Evolutionary conservation across 2,329 filamentous ascomycete species (phyloP).

Genomic region (Ophiocordyceps australis): DNA sequence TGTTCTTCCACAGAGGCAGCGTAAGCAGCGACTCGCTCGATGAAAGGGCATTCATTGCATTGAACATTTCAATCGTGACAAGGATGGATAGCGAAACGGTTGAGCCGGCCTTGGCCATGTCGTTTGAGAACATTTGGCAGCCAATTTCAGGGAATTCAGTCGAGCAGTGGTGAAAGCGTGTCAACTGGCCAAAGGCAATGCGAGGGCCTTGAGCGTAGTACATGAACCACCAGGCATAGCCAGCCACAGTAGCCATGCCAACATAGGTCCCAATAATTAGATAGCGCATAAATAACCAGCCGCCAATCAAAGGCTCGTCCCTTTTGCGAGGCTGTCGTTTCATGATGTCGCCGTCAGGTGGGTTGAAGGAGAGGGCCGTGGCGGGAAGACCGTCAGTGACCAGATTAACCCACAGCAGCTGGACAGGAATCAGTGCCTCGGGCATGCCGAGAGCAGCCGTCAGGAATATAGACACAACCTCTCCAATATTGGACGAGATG

Average conservation of each 20-base stretch:
- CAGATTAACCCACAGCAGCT: conserved; percentile 96
- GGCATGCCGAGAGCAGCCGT: conserved; percentile 95
- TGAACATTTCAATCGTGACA: conserved; percentile 98
- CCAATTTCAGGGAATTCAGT: conserved; percentile 74
- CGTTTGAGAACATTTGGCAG: conserved; percentile 78
- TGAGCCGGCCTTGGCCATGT: conserved; percentile 74
- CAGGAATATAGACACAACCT: conserved; percentile 97
- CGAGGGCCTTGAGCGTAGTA: conserved; percentile 80
- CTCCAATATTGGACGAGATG: conserved; percentile 97
- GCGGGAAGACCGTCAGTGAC: conserved; percentile 95
- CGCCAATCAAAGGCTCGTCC: conserved; percentile 79
- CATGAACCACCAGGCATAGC: conserved; percentile 99
- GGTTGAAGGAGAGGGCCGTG: conserved; percentile 94
- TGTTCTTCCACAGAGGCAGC: conserved; percentile 92
- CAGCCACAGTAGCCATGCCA: conserved; percentile 82
- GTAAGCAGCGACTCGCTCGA: conserved; percentile 89
- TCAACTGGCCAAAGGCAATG: conserved; percentile 76
- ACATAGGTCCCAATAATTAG: conserved; percentile 93
- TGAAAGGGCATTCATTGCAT: conserved; percentile 94
- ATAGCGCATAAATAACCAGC: conserved; percentile 96
- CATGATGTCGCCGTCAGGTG: conserved; percentile 97
- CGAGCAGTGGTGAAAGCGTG: conserved; percentile 88
- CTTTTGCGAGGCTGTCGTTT: conserved; percentile 77
- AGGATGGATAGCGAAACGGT: conserved; percentile 84
- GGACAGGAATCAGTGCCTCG: conserved; percentile 89